phyloP scores from a whole-genome alignment of 371 early-diverging fungal species.

The Synchytrium microbalum region DNA sequence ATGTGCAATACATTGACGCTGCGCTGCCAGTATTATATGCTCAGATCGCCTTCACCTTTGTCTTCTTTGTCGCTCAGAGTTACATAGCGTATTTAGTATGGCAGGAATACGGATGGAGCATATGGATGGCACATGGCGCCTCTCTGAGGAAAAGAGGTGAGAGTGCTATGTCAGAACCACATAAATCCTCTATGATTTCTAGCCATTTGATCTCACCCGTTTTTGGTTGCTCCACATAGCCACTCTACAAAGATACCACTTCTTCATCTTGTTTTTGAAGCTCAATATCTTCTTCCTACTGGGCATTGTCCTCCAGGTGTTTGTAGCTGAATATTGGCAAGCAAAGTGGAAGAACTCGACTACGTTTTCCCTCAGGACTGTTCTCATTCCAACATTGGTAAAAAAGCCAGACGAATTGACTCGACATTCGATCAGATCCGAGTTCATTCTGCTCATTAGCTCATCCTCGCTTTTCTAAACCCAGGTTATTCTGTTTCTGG shows the following conservation, averaged over 20 bases:
- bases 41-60: conserved; percentile 4
- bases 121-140: conserved; percentile 10
- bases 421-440: background rate
- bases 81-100: conserved; percentile 8
- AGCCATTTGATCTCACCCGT: background rate
- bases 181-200: conserved; percentile 1
- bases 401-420: too few relatives aligned
- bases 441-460: background rate
- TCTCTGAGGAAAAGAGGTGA: conserved; percentile 9
- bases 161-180: background rate
- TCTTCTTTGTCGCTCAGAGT: conserved; percentile 5
- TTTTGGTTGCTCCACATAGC: too few relatives aligned
- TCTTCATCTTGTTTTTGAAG: conserved; percentile 15
- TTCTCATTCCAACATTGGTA: background rate
- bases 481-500: background rate
- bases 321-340: background rate
- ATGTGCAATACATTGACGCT: conserved; percentile 7
- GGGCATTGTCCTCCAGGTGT: conserved; percentile 10
- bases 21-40: background rate
- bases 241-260: conserved; percentile 16
- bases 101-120: conserved; percentile 12
- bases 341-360: background rate
- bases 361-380: background rate
- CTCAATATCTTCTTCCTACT: conserved; percentile 16
- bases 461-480: background rate